These are phyloP conservation scores for Cryphonectria parasitica DNA, from an alignment of 2,329 filamentous ascomycete genomes.

Conservation along the genomic window DNA sequence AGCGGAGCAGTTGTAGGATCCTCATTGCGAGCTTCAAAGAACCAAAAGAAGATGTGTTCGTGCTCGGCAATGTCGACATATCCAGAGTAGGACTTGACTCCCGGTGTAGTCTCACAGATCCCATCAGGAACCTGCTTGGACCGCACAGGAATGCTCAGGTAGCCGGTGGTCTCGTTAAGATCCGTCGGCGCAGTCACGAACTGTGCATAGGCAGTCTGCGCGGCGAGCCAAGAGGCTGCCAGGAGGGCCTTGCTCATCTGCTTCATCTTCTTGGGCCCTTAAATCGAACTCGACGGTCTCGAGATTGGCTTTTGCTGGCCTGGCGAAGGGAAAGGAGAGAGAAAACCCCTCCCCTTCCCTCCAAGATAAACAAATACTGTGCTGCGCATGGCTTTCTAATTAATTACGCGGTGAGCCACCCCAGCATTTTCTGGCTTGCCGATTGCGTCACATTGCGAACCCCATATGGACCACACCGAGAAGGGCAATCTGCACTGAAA, in stretches of 20 bases:
- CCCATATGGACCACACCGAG: neutral
- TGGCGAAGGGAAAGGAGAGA: neutral
- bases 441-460: conserved; percentile 10
- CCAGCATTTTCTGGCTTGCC: conserved; percentile 2
- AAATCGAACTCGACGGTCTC: neutral
- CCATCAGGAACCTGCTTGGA: conserved; percentile 53
- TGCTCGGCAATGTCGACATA: conserved; percentile 46
- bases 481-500: neutral
- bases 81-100: conserved; percentile 47
- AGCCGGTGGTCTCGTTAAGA: conserved; percentile 39
- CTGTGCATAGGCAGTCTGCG: conserved; percentile 31
- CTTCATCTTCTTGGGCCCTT: conserved; percentile 1
- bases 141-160: conserved; percentile 46
- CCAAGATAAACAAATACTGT: neutral
- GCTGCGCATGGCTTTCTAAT: neutral
- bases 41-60: conserved; percentile 52
- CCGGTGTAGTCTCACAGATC: conserved; percentile 48
- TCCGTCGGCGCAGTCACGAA: conserved; percentile 43
- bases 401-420: neutral
- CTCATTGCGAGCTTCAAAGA: conserved; percentile 52
- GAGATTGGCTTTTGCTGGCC: neutral
- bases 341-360: too few relatives aligned
- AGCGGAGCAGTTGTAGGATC: conserved; percentile 50
- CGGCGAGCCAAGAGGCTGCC: conserved; percentile 16
- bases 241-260: neutral